Base-by-base conservation (phyloP, 345 rosid genomes). In the Noccaea bulbosa region DNA sequence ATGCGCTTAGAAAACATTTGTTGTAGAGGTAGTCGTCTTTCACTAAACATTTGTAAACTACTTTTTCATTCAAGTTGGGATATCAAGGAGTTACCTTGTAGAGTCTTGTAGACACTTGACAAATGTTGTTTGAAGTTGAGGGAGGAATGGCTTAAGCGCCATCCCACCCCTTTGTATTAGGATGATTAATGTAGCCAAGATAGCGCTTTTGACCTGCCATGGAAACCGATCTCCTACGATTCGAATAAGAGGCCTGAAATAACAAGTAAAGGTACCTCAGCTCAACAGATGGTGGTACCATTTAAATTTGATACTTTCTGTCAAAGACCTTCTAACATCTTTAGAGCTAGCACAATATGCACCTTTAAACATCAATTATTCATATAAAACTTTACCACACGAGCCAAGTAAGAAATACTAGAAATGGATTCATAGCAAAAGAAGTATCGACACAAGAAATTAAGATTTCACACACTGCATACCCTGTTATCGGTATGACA, bases 171-270 rank as follows among this genome's bases (percentile, higher is more conserved):
- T 89, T 68, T 84, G 82, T 75, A 91, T 89, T 59, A 94, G 74
- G 77, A 89, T 78, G 75, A 80, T 88, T 62, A 94, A 81, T 7
- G 99, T 88, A 32, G 96, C 84, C 73, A 94, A 83, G 72, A 94
- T 94, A 27, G 97, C 95, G 78, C 95, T 88, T 83, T 94, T 94
- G 76, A 94, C 98, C 81, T 91, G 99, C 99, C 99, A 94, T 46
- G 99, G 97, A 78, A 94, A 94, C 34, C 96, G 88, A 63, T 94
- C 98, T 67, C 99, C 98, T 72, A 94, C 84, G 72, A 94, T 91
- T 55, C 96, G 87, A 70, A 91, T 94, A 58, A 94, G 97, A 44
- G 99, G 99, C 88, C 98, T 91, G 95, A 76, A 80, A 65, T 33
- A 65, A 59, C 72, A 51, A 69, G 3, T 58, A 40, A 58, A 72